Evolutionary conservation across 371 early-diverging fungal genomes (phyloP).

Genomic region (Spiromyces aspiralis): DNA sequence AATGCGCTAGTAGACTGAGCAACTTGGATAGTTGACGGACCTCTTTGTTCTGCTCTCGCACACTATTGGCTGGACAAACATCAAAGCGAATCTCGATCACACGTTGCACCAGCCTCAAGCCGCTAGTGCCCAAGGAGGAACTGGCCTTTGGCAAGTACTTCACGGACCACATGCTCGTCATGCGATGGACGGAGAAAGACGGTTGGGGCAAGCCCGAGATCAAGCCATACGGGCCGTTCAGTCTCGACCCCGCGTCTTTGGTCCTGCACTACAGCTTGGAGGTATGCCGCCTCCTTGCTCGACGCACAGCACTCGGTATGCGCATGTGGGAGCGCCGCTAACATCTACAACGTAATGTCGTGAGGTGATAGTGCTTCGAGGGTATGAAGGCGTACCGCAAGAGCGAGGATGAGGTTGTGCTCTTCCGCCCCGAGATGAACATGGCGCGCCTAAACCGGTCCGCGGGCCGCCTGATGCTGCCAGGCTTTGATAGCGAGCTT

Average conservation of each 20-base stretch:
- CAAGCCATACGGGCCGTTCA: slow-evolving; percentile 61
- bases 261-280: slow-evolving; percentile 70
- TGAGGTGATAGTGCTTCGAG: slow-evolving; percentile 87
- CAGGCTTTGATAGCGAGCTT: slow-evolving; percentile 69
- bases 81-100: background rate
- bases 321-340: no score
- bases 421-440: slow-evolving; percentile 85
- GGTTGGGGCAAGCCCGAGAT: slow-evolving; percentile 69
- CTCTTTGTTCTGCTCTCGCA: no score
- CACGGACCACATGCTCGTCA: slow-evolving; percentile 85
- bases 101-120: slow-evolving; percentile 28
- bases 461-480: slow-evolving; percentile 62
- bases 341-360: slow-evolving; percentile 16
- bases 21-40: no score
- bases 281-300: no score
- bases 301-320: slow-evolving; percentile 15
- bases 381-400: slow-evolving; percentile 88
- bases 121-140: slow-evolving; percentile 52
- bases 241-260: slow-evolving; percentile 65
- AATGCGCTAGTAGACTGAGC: no score
- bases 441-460: slow-evolving; percentile 65
- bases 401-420: slow-evolving; percentile 54
- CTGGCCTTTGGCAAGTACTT: slow-evolving; percentile 81
- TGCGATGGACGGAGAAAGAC: slow-evolving; percentile 54
- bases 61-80: no score